Conservation (phyloP, 768 basidiomycete species). For the Mycena filopes region DNA sequence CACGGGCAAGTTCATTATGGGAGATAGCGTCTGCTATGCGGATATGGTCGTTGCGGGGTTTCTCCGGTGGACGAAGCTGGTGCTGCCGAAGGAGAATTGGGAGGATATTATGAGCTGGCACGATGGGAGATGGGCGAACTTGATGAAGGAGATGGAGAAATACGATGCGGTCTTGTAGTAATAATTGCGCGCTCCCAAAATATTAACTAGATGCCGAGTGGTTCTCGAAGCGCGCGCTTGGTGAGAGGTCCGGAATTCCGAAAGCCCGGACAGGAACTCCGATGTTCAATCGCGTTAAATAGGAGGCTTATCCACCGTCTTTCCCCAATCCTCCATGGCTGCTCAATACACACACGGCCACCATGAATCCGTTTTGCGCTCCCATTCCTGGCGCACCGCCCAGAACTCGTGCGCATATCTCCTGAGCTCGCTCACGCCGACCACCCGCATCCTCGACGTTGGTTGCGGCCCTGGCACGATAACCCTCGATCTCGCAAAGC, state of each 20-base stretch:
- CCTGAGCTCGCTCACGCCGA: slow-evolving; percentile 46
- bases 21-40: slow-evolving; percentile 33
- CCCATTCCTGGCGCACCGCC: slow-evolving; percentile 51
- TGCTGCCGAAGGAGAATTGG: slow-evolving; percentile 19
- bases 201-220: too few relatives aligned
- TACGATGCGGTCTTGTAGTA: slow-evolving; percentile 5
- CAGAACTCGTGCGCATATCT: slow-evolving; percentile 55
- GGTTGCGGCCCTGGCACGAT: slow-evolving; percentile 66
- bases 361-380: slow-evolving; percentile 45
- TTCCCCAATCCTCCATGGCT: background rate
- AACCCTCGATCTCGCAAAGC: slow-evolving; percentile 53
- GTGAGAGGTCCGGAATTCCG: too few relatives aligned
- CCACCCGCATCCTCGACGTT: slow-evolving; percentile 58
- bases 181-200: too few relatives aligned
- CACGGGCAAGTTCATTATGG: slow-evolving; percentile 49
- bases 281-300: too few relatives aligned
- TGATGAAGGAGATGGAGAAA: slow-evolving; percentile 20
- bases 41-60: slow-evolving; percentile 19
- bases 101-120: slow-evolving; percentile 23
- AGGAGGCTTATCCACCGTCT: background rate
- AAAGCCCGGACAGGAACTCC: too few relatives aligned
- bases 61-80: slow-evolving; percentile 23
- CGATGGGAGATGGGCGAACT: slow-evolving; percentile 19
- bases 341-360: slow-evolving; percentile 30
- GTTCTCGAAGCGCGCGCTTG: too few relatives aligned